Percentiles rank a stretch among this genome's conserved stretches.
Conservation (phyloP, 106 monocot species). For the Dendrobium catenatum region DNA sequence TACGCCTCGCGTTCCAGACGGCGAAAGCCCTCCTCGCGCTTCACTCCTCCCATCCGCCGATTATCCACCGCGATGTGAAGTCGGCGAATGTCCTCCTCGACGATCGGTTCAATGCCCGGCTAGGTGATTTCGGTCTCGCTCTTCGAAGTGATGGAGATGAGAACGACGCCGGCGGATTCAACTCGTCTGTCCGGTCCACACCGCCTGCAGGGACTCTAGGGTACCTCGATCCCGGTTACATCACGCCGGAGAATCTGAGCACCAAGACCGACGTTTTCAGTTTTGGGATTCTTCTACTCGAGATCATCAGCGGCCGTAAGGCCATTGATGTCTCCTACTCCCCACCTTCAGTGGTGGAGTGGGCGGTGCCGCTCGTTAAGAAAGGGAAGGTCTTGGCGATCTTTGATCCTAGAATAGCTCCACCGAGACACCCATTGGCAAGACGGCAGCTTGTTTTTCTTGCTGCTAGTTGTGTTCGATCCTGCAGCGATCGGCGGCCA, state of each 20-base stretch:
- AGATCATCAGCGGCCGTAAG: slow-evolving; percentile 94
- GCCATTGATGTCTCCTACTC: slow-evolving; percentile 90
- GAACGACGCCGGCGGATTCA: neutral
- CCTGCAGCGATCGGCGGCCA: slow-evolving; percentile 54
- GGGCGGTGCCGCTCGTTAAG: slow-evolving; percentile 80
- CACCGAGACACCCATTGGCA: slow-evolving; percentile 37
- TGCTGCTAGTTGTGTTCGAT: slow-evolving; percentile 72
- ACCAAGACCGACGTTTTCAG: slow-evolving; percentile 97
- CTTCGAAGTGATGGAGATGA: slow-evolving; percentile 16
- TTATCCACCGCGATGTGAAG: slow-evolving; percentile 96
- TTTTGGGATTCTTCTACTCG: slow-evolving; percentile 94
- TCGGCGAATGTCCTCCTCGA: slow-evolving; percentile 91
- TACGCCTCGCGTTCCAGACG: slow-evolving; percentile 73
- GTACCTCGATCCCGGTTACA: slow-evolving; percentile 82
- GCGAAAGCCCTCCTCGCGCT: slow-evolving; percentile 64
- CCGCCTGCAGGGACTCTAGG: slow-evolving; percentile 93
- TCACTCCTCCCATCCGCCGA: slow-evolving; percentile 53
- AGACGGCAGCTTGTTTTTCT: slow-evolving; percentile 50
- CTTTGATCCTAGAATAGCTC: slow-evolving; percentile 61
- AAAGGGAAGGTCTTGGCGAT: slow-evolving; percentile 64
- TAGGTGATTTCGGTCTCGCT: slow-evolving; percentile 88
- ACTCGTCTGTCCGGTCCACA: slow-evolving; percentile 27
- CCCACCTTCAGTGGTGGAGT: slow-evolving; percentile 84
- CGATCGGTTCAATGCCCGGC: slow-evolving; percentile 51
- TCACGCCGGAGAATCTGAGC: slow-evolving; percentile 86